phyloP scores from a whole-genome alignment of 108 stramenopile species.

The Skeletonema marinoi region DNA sequence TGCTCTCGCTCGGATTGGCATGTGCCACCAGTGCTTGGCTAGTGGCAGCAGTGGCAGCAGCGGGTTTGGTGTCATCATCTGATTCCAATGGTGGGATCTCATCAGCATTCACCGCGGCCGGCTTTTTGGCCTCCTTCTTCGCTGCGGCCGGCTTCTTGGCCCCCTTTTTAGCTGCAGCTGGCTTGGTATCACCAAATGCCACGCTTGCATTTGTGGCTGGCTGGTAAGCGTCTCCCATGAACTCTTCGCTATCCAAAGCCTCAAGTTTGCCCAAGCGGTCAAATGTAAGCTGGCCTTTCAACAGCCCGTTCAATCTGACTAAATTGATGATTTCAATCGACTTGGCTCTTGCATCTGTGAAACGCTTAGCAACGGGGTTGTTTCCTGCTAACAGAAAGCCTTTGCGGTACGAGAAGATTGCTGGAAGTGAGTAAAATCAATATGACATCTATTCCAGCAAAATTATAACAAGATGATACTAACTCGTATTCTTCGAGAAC shows the following conservation, averaged over 20 bases:
- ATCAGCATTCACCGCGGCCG: not conserved
- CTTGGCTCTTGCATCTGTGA: constrained; percentile 30
- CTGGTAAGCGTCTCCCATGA: constrained; percentile 22
- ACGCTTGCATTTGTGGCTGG: constrained; percentile 6
- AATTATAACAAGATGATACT: not conserved
- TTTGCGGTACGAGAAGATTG: not conserved
- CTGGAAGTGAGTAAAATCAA: not conserved
- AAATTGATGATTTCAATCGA: constrained; percentile 25
- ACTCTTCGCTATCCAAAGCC: constrained; percentile 18
- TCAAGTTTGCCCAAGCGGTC: constrained; percentile 8
- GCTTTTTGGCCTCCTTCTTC: constrained; percentile 1
- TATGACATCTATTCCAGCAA: not conserved
- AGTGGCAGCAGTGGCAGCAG: not conserved
- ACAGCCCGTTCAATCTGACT: constrained; percentile 27
- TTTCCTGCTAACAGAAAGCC: constrained; percentile 28
- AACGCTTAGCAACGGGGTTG: constrained; percentile 10
- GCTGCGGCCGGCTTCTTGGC: constrained; percentile 16
- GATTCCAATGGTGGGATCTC: constrained; percentile 2
- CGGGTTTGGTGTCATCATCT: not conserved
- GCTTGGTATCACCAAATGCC: constrained; percentile 18
- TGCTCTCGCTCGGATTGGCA: not conserved
- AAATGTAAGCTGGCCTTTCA: constrained; percentile 29
- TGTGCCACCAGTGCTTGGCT: constrained; percentile 13
- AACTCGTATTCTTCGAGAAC: constrained; percentile 39
- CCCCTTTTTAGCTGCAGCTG: not conserved